Base-by-base conservation (phyloP, 768 basidiomycete genomes). In the Boletellus ananas region DNA sequence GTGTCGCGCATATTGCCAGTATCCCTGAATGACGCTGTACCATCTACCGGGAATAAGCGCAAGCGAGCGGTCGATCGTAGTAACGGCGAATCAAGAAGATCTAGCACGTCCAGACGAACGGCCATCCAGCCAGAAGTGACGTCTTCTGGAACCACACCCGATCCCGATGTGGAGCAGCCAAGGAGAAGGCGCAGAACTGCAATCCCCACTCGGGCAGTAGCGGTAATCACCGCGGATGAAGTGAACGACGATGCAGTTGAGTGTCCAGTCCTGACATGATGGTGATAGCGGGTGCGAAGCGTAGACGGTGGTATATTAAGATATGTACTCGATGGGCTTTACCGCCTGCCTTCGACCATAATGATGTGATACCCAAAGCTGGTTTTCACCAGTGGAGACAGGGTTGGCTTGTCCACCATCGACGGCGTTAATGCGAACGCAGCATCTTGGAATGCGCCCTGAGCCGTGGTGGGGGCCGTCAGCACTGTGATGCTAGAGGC, bases 291-390 rank as follows among this genome's bases (percentile, higher is more conserved):
- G 17, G 16, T 50, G 43, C 13, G 20, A 41, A 27, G 41, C 25
- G 35, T 50, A 50, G 54, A 62, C 45, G 36, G 34, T 48, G 14
- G 52, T 56, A 54, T 63, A 58, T 54, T 53, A 48, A 41, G 50
- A 49, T 47, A 49, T 58, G 49, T 63, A 63, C 48, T 57, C 37
- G 45, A 52, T 35, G 46, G 40, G 45, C 40, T 20, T 56, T 61
- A 82, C 33, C 87, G 80, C 34, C 90, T 79, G 16, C 88, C 90
- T 70, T 93, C 90, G 7, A 91, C 90, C 87, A 93, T 89, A 66
- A 93, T 91, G 60, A 93, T 84, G 64, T 93, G 90, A 68, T 92
- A 93, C 13, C 90, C 90, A 61, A 84, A 84, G 53, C 78, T 80
- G 6, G 90, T 93, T 70, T 91, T 93, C 31, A 92, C 84, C 43